Conservation (phyloP, 83 land plant species). For the Larix sibirica region DNA sequence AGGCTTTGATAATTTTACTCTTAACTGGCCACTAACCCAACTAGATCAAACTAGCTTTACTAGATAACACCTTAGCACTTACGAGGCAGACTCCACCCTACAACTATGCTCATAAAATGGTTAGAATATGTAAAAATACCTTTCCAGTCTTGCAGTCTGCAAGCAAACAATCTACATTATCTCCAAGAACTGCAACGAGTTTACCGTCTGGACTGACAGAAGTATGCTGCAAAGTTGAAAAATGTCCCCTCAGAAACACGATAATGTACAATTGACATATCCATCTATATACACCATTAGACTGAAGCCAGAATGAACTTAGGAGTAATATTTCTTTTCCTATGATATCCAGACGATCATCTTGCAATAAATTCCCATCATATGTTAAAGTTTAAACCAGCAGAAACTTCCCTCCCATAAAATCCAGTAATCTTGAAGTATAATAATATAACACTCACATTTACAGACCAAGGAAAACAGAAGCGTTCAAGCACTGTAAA, state of each 20-base stretch:
- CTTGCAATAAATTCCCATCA: neutral
- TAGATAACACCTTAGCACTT: neutral
- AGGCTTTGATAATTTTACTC: neutral
- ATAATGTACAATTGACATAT: neutral
- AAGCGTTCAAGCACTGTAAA: constrained; percentile 61
- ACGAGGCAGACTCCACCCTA: neutral
- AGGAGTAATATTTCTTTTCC: neutral
- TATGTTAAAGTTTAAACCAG: neutral
- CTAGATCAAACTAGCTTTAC: neutral
- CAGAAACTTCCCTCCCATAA: neutral
- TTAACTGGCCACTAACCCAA: neutral
- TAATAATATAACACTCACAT: constrained; percentile 55
- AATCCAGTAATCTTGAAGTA: no score
- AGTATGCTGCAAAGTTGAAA: constrained; percentile 65
- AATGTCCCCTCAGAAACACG: neutral
- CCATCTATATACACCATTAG: neutral
- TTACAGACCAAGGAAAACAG: constrained; percentile 88
- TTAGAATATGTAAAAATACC: constrained; percentile 32
- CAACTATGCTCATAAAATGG: neutral
- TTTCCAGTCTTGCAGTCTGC: constrained; percentile 86
- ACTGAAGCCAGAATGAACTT: neutral
- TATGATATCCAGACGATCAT: neutral
- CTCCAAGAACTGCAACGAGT: constrained; percentile 87
- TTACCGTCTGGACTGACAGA: constrained; percentile 88
- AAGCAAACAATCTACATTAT: constrained; percentile 80